Base-by-base conservation (phyloP, 345 rosid species). In the Psidium guajava region DNA sequence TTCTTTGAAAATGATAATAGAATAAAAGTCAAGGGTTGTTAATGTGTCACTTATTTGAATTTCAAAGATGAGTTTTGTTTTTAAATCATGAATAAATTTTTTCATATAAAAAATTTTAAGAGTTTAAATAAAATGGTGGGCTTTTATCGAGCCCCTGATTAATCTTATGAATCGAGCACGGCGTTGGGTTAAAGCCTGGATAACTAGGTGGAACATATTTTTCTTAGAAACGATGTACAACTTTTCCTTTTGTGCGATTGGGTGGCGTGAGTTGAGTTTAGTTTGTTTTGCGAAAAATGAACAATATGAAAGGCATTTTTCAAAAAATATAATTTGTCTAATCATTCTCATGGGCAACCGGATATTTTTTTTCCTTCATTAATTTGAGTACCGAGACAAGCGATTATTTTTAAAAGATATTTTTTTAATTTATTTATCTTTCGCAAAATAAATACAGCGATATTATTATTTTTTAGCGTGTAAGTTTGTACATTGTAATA, bases 101-200 rank as follows among this genome's bases (percentile, higher is more conserved):
- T 64, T 5, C 5, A 5, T 44, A 44, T 44, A 44, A 5, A 44
- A 44, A 44, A 10, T 9, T 49, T 49, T 0, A 10, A 49, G 11
- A 49, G 50, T 10, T 49, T 49, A 49, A 49, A 49, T 9, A 49
- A 49, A 49, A 49, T 49, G 50, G 12, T 3, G 11, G 50, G 12
- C 36, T 9, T 49, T 49, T 49, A 49, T 49, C 50, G 50, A 49
- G 1, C 11, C 12, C 50, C 11, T 10, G 12, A 49, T 50, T 50
- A 50, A 50, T 69, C 6, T 69, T 22, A 9, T 36, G 36, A 0
- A 36, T 69, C 6, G 0, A 32, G 0, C 6, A 36, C 0, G 25
- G 11, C 13, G 2, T 1, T 1, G 20, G 20, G 0, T 3, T 64
- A 64, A 28, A 9, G 20, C 15, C 0, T 0, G 0, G 3, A 64